These are phyloP conservation scores for Monosporascus cannonballus DNA, from an alignment of 2,329 filamentous ascomycete species.

Conservation along the genomic window DNA sequence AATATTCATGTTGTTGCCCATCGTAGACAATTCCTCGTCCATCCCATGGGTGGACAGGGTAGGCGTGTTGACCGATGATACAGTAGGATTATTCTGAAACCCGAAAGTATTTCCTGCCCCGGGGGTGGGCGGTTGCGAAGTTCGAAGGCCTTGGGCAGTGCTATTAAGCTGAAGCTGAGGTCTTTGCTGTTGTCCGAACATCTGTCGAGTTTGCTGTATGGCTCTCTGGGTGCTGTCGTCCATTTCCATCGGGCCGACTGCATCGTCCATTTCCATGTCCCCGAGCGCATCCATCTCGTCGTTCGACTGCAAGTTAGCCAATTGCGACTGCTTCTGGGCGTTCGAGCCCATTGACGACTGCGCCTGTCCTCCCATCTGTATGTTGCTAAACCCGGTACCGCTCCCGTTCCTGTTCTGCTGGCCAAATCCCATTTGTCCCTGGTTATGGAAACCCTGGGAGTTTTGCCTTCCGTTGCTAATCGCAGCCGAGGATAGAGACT, in stretches of 20 bases:
- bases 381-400: conserved; percentile 20
- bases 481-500: conserved; percentile 17
- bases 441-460: conserved; percentile 21
- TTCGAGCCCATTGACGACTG: conserved; percentile 18
- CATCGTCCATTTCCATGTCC: conserved; percentile 96
- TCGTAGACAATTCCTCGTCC: conserved; percentile 65
- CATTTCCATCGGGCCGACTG: conserved; percentile 59
- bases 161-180: conserved; percentile 78
- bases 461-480: conserved; percentile 20
- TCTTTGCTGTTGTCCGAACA: conserved; percentile 59
- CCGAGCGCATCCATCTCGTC: conserved; percentile 80
- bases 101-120: conserved; percentile 64
- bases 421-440: conserved; percentile 21
- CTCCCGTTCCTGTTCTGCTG: conserved; percentile 19
- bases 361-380: conserved; percentile 36
- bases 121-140: conserved; percentile 81
- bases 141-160: conserved; percentile 74
- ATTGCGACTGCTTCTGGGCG: conserved; percentile 35
- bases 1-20: conserved; percentile 52
- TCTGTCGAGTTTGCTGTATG: conserved; percentile 63
- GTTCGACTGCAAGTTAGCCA: conserved; percentile 35
- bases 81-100: conserved; percentile 88
- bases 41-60: conserved; percentile 73
- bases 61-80: conserved; percentile 94
- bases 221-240: conserved; percentile 53